A percentile compares a stretch with the other conserved stretches of the same genome.
Evolutionary conservation across 129 eudicot species (phyloP).

Genomic region (Silybum marianum): DNA sequence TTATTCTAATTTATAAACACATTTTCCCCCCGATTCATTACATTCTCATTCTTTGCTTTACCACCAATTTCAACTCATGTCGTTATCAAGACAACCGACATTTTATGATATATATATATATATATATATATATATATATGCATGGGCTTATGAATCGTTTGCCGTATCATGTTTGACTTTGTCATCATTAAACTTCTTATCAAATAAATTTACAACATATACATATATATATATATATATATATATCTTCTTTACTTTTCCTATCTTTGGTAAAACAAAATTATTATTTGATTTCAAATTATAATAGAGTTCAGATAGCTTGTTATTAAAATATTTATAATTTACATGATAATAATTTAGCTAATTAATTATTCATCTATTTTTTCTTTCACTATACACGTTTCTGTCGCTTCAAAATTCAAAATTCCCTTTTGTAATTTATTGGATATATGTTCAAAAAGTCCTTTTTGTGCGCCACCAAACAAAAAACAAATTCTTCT

Average conservation of each 20-base stretch:
- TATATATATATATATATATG: too few relatives aligned
- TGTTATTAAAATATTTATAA: not conserved
- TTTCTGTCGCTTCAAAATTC: not conserved
- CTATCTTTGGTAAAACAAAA: not conserved
- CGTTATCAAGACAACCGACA: slow-evolving; percentile 19
- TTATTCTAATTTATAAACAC: not conserved
- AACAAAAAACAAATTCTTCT: slow-evolving; percentile 4
- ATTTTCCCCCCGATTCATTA: not conserved
- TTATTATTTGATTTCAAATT: not conserved
- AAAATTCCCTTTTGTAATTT: not conserved
- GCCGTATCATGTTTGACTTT: slow-evolving; percentile 10
- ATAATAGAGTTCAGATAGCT: not conserved
- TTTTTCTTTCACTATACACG: not conserved
- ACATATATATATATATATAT: too few relatives aligned
- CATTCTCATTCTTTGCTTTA: not conserved
- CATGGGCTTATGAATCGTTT: not conserved
- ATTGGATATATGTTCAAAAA: slow-evolving; percentile 6
- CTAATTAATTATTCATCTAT: not conserved
- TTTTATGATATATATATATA: not conserved
- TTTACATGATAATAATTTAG: not conserved
- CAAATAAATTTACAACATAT: not conserved
- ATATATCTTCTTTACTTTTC: not conserved
- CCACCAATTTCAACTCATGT: slow-evolving; percentile 6
- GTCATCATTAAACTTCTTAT: not conserved
- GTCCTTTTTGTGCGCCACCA: slow-evolving; percentile 20